Percentiles rank a stretch among this genome's conserved stretches.
Conservation (phyloP, 2,329 filamentous ascomycete species). For the Fusarium graminum region DNA sequence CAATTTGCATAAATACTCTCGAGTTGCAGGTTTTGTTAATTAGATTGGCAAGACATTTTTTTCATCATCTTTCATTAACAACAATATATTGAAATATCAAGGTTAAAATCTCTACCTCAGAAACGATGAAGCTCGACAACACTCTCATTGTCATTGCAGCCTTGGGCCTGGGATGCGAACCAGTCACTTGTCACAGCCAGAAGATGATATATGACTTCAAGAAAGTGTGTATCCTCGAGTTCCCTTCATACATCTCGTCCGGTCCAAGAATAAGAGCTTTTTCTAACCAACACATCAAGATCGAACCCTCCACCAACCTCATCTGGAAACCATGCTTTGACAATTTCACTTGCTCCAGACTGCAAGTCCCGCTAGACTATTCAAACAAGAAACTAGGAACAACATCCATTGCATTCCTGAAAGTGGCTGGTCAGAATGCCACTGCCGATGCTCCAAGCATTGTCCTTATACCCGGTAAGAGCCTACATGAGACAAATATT, state of each 20-base stretch:
- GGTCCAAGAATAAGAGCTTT: not conserved
- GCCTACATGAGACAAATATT: accelerated
- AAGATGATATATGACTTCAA: not conserved
- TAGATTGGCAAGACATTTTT: too few species aligned
- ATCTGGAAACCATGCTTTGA: slow-evolving; percentile 1
- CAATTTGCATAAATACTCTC: not conserved
- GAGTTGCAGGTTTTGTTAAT: not conserved
- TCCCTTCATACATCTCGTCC: too few species aligned
- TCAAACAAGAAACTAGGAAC: not conserved
- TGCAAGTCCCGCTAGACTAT: slow-evolving; percentile 1
- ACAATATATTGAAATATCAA: not conserved
- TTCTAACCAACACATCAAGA: not conserved
- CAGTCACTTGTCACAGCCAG: not conserved
- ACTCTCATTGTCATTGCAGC: not conserved
- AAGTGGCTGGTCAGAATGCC: slow-evolving; percentile 1
- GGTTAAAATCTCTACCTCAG: accelerated
- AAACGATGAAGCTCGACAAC: not conserved
- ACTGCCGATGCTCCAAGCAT: not conserved
- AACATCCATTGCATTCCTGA: not conserved
- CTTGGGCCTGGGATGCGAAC: not conserved
- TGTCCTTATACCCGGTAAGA: not conserved
- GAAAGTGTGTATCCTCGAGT: not conserved
- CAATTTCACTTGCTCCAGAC: not conserved
- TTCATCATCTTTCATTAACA: too few species aligned
- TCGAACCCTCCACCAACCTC: not conserved